Evolutionary conservation across 2,329 filamentous ascomycete species (phyloP).

Genomic region (Tolypocladium ophioglossoides): DNA sequence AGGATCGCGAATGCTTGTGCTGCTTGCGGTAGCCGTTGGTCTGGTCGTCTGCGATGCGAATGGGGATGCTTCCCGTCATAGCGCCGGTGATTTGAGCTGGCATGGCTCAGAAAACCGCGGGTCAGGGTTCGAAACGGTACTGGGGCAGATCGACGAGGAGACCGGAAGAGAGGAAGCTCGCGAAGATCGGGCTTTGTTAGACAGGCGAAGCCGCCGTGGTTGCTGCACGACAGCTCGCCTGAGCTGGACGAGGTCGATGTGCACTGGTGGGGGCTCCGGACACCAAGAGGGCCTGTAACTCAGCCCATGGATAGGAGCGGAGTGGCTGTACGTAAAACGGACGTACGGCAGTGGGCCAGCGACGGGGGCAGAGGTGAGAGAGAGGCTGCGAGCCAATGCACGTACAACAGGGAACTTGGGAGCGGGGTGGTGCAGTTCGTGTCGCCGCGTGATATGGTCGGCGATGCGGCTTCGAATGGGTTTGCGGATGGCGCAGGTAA

Average conservation of each 20-base stretch:
- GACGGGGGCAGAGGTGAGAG: slow-evolving; percentile 9
- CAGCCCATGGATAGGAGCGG: slow-evolving; percentile 6
- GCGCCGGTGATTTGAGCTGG: slow-evolving; percentile 28
- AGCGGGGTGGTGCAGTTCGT: not conserved
- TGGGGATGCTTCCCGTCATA: slow-evolving; percentile 26
- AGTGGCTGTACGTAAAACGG: slow-evolving; percentile 24
- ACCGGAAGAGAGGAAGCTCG: not conserved
- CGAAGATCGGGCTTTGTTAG: slow-evolving; percentile 6
- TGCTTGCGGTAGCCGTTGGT: slow-evolving; percentile 26
- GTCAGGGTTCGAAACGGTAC: slow-evolving; percentile 1
- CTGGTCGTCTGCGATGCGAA: slow-evolving; percentile 25
- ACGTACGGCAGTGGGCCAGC: slow-evolving; percentile 21
- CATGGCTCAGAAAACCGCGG: slow-evolving; percentile 17
- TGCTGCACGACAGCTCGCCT: slow-evolving; percentile 11
- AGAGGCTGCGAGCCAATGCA: slow-evolving; percentile 17
- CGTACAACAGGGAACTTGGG: slow-evolving; percentile 6
- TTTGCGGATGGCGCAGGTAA: not conserved
- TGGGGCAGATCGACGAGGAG: slow-evolving; percentile 2
- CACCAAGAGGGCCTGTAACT: slow-evolving; percentile 2
- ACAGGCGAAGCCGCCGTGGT: slow-evolving; percentile 15
- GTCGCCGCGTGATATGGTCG: not conserved
- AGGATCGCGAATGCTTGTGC: slow-evolving; percentile 52
- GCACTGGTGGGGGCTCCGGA: slow-evolving; percentile 4
- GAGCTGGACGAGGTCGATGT: slow-evolving; percentile 2
- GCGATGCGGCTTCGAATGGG: not conserved